Conservation (phyloP, 768 basidiomycete genomes). For the Paxillus involutus region DNA sequence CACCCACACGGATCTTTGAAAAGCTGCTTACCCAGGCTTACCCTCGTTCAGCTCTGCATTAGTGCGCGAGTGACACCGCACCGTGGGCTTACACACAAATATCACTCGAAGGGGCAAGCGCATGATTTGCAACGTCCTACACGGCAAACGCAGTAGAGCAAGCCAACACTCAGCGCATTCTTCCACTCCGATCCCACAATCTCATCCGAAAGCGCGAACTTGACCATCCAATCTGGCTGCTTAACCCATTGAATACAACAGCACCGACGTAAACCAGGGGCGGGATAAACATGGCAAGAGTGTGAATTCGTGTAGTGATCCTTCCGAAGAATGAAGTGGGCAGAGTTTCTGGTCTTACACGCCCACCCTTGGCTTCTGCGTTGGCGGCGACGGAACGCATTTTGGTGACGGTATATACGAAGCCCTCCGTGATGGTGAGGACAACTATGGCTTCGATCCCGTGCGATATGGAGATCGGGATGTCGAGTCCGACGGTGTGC, state of each 20-base stretch:
- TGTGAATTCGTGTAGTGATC: constrained; percentile 20
- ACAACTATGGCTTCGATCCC: neutral
- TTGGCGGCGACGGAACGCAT: neutral
- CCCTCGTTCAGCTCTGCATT: no score
- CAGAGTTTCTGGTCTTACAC: constrained; percentile 2
- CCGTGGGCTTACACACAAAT: no score
- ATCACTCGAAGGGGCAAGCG: neutral
- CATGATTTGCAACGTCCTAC: neutral
- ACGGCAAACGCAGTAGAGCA: constrained; percentile 11
- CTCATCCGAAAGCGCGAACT: constrained; percentile 10
- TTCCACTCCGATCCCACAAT: constrained; percentile 7
- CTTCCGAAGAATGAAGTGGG: constrained; percentile 10
- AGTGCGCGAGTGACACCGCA: no score
- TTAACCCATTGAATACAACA: constrained; percentile 19
- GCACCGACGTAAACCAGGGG: constrained; percentile 21
- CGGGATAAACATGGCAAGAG: constrained; percentile 7
- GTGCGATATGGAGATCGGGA: neutral
- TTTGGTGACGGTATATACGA: neutral
- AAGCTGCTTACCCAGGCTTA: no score
- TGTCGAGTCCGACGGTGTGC: no score
- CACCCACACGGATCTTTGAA: no score
- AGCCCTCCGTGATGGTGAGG: neutral
- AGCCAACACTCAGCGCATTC: constrained; percentile 11
- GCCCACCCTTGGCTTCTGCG: neutral
- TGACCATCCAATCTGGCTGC: constrained; percentile 28